Evolutionary conservation across 345 rosid species (phyloP), one percentile per base, ranked within the genome.

Genomic region (Microcos paniculata): DNA sequence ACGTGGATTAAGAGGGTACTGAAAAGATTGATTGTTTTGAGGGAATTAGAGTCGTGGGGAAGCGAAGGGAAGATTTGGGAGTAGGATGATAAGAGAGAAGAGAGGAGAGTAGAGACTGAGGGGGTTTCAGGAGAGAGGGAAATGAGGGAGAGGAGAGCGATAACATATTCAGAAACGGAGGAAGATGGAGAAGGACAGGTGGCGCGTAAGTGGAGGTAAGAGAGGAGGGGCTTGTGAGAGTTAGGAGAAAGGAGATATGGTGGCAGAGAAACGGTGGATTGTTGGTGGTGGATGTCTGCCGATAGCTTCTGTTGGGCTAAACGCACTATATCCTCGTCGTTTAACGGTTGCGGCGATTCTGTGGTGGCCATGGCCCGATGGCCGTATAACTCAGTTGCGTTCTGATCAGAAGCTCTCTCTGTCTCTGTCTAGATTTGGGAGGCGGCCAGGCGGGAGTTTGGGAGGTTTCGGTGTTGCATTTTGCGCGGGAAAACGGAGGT

Each of bases 41-140:
- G 79, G 24, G 96, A 91, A 80, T 88, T 82, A 21, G 86, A 55
- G 81, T 90, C 98, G 75, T 77, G 92, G 0, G 94, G 90, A 69
- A 90, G 76, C 72, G 86, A 76, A 61, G 77, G 78, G 82, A 91
- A 88, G 48, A 91, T 82, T 19, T 79, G 72, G 6, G 82, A 77
- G 88, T 93, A 91, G 46, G 85, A 59, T 82, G 86, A 63, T 58
- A 93, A 93, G 49, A 93, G 83, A 19, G 93, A 87, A 6, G 93
- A 83, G 30, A 93, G 87, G 40, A 91, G 90, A 24, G 92, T 81
- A 8, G 88, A 75, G 65, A 90, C 79, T 3, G 80, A 15, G 9
- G 91, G 85, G 48, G 83, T 74, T 26, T 77, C 68, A 0, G 91
- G 94, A 53, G 90, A 85, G 21, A 86, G 81, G 13, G 89, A 88